A percentile compares a stretch with the other conserved stretches of the same genome.
Evolutionary conservation across 345 rosid species (phyloP).

Genomic region (Citrus medica): DNA sequence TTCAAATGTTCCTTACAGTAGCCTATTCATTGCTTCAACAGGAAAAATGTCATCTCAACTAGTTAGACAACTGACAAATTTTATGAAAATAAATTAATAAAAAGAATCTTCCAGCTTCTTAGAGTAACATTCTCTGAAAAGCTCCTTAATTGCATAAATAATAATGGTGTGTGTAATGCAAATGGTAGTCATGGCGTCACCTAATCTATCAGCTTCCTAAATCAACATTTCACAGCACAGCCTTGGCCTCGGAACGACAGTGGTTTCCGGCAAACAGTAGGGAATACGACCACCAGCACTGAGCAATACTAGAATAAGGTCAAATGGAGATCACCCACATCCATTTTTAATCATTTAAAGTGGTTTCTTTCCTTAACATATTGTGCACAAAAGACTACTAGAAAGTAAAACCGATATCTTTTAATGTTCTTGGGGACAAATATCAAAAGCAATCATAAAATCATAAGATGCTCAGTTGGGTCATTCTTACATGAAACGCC

Average conservation of each 20-base stretch:
- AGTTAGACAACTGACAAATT: not conserved
- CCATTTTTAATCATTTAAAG: not conserved
- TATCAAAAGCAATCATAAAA: not conserved
- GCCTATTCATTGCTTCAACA: not conserved
- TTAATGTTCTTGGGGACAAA: not conserved
- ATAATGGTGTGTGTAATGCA: not conserved
- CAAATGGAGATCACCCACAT: not conserved
- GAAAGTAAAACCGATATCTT: not conserved
- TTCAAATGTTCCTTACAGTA: not conserved
- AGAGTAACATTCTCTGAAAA: not conserved
- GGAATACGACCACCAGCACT: not conserved
- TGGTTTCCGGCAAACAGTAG: not conserved
- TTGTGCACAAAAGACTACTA: not conserved
- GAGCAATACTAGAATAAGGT: not conserved
- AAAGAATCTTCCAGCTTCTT: not conserved
- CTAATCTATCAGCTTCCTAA: constrained; percentile 1
- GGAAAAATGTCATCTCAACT: not conserved
- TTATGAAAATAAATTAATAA: not conserved
- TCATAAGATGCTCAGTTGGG: not conserved
- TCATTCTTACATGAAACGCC: constrained; percentile 88
- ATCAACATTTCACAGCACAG: not conserved
- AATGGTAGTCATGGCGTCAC: not conserved
- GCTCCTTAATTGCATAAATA: not conserved
- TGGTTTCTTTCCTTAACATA: not conserved
- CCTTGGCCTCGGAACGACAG: not conserved